Conservation (phyloP, 805 yeast species). For the Clavispora carvajalis region DNA sequence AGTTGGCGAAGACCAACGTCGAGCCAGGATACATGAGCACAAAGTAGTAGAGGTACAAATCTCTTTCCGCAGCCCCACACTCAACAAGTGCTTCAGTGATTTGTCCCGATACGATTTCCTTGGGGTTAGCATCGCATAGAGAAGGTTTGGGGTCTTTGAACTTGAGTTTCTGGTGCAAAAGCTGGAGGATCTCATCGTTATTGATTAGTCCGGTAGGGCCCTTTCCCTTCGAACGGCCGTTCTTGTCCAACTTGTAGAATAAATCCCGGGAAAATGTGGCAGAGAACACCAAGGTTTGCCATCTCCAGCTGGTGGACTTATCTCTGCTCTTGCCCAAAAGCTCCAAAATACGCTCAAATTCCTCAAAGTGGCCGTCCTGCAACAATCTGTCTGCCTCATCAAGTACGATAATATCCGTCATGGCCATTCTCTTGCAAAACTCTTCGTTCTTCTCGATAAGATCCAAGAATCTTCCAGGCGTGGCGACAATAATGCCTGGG, state of each 20-base stretch:
- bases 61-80: constrained; percentile 87
- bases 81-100: constrained; percentile 85
- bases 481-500: constrained; percentile 83
- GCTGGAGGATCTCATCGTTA: constrained; percentile 55
- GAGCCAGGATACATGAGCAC: constrained; percentile 80
- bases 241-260: constrained; percentile 63
- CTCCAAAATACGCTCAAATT: constrained; percentile 75
- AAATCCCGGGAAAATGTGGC: constrained; percentile 87
- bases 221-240: constrained; percentile 18
- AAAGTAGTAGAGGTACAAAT: constrained; percentile 84
- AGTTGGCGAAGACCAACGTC: constrained; percentile 86
- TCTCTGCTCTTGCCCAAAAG: constrained; percentile 50
- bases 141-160: constrained; percentile 64
- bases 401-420: constrained; percentile 54
- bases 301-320: constrained; percentile 35
- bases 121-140: constrained; percentile 82
- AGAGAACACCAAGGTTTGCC: constrained; percentile 91
- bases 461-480: constrained; percentile 92
- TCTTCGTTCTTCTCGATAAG: constrained; percentile 59
- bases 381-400: constrained; percentile 96
- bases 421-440: constrained; percentile 35
- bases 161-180: constrained; percentile 63
- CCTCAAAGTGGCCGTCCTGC: constrained; percentile 96
- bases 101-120: constrained; percentile 66
- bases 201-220: constrained; percentile 26